These are phyloP conservation scores for Isabelozyma gotoi DNA, from an alignment of 805 yeast genomes.

Conservation along the genomic window DNA sequence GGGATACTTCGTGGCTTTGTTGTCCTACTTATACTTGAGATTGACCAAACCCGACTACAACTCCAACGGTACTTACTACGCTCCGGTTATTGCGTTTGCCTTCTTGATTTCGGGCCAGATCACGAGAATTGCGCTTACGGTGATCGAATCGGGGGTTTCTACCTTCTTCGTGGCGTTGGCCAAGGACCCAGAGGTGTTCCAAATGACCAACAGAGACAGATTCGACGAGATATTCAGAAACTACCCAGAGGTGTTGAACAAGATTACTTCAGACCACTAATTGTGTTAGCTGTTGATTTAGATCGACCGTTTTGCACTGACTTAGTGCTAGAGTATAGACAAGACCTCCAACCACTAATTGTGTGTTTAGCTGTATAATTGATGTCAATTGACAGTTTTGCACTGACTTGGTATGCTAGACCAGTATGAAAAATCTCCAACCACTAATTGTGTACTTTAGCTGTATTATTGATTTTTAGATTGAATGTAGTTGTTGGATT, in stretches of 20 bases:
- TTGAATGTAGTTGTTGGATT: too few relatives aligned
- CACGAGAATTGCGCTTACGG: slow-evolving; percentile 67
- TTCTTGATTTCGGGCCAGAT: slow-evolving; percentile 76
- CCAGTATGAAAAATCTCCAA: too few relatives aligned
- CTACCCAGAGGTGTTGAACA: slow-evolving; percentile 68
- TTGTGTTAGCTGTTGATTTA: background rate
- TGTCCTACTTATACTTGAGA: slow-evolving; percentile 64
- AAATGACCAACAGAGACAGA: slow-evolving; percentile 63
- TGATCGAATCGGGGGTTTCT: slow-evolving; percentile 77
- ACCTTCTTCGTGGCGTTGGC: slow-evolving; percentile 84
- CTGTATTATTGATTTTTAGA: too few relatives aligned
- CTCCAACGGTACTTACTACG: slow-evolving; percentile 56
- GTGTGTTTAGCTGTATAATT: too few relatives aligned
- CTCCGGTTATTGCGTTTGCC: slow-evolving; percentile 72
- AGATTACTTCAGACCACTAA: slow-evolving; percentile 39
- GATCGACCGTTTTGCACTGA: background rate
- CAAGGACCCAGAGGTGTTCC: slow-evolving; percentile 81
- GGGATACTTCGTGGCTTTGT: slow-evolving; percentile 58
- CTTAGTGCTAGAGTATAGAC: too few relatives aligned
- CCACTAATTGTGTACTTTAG: too few relatives aligned
- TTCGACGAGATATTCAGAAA: slow-evolving; percentile 63
- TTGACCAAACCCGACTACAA: slow-evolving; percentile 70
- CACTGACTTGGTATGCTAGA: too few relatives aligned
- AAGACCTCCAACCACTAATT: too few relatives aligned
- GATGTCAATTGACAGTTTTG: too few relatives aligned